Evolutionary conservation across 345 rosid genomes (phyloP), one percentile per base, ranked within the genome.

Genomic region (Bruguiera sexangula): DNA sequence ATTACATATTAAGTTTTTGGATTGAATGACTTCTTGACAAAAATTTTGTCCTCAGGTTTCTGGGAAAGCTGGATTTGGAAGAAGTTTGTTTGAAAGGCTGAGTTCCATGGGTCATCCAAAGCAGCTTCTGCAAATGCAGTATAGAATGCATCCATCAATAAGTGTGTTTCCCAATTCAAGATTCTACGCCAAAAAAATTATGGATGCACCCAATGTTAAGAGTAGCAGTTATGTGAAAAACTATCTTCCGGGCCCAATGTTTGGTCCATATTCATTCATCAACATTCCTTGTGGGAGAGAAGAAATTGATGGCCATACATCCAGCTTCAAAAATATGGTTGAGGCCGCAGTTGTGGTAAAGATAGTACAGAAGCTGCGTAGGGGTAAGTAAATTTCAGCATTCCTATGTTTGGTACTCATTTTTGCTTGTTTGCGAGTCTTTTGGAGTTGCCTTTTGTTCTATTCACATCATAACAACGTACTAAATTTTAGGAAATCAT

Each of bases 131-230:
- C 68, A 83, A 63, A 79, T 79, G 43, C 97, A 89, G 69, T 87
- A 89, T 71, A 75, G 97, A 26, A 91, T 91, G 97, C 97, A 91
- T 80, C 97, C 95, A 6, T 74, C 81, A 0, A 91, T 91, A 21
- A 86, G 93, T 69, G 53, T 3, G 61, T 89, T 91, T 51, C 95
- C 97, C 0, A 91, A 78, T 66, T 66, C 51, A 48, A 70, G 69
- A 6, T 87, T 91, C 70, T 89, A 91, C n/a, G 9, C 2, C 50
- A 80, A 70, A 34, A 68, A 46, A 72, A 82, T 91, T 29, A 21
- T 72, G 34, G 90, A 91, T 66, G 87, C 86, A 43, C 52, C 73
- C 21, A 68, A 70, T 68, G 73, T 69, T 11, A 18, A 9, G 50
- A 1, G 16, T 21, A 57, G 19, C 48, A 64, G 69, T 55, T 79